These are phyloP conservation scores for Cairneyella variabilis DNA, from an alignment of 495 filamentous ascomycete species.

Conservation along the genomic window DNA sequence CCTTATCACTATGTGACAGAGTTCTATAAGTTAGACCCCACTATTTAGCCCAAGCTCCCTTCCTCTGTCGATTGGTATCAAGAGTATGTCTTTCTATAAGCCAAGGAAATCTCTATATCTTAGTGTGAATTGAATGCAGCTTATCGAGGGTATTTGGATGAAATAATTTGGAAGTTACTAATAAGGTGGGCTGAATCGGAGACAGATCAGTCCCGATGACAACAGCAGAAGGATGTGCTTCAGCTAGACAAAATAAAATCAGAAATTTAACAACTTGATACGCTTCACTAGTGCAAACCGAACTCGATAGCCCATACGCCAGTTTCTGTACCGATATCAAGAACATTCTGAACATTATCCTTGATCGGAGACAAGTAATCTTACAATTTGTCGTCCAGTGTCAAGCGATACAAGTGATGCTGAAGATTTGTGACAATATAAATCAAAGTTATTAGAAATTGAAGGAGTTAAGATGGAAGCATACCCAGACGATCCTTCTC, in stretches of 20 bases:
- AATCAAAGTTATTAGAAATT: neutral
- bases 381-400: conserved; percentile 42
- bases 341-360: conserved; percentile 22
- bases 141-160: neutral
- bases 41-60: too few relatives aligned
- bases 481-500: conserved; percentile 26
- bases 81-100: too few relatives aligned
- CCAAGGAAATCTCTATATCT: too few relatives aligned
- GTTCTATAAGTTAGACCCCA: too few relatives aligned
- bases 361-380: conserved; percentile 40
- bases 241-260: conserved; percentile 8
- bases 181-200: conserved; percentile 23
- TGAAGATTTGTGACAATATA: neutral
- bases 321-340: too few relatives aligned
- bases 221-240: conserved; percentile 40
- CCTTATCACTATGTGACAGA: too few relatives aligned
- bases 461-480: neutral
- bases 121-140: too few relatives aligned
- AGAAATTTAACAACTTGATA: conserved; percentile 3
- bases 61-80: too few relatives aligned
- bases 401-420: conserved; percentile 47
- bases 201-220: conserved; percentile 49
- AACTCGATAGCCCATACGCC: conserved; percentile 55
- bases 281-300: conserved; percentile 24
- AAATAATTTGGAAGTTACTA: conserved; percentile 13